These are phyloP conservation scores for Colletotrichum sidae DNA, from an alignment of 2,329 filamentous ascomycete genomes.

Conservation along the genomic window DNA sequence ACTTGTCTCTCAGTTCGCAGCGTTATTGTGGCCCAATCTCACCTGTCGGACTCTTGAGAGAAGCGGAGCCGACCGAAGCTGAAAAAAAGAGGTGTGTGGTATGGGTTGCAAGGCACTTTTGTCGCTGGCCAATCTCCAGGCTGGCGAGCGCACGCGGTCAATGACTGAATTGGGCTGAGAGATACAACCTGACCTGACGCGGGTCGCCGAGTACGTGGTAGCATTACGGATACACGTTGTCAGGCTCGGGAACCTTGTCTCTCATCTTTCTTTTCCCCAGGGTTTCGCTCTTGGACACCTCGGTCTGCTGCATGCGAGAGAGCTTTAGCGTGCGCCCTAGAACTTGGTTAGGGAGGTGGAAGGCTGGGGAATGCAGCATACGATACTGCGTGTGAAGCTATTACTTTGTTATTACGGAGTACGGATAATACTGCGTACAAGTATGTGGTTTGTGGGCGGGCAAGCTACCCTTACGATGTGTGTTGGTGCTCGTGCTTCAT, in stretches of 20 bases:
- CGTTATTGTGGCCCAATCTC: neutral
- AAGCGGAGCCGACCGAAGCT: slow-evolving; percentile 36
- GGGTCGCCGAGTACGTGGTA: too few species aligned
- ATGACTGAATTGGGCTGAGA: slow-evolving; percentile 33
- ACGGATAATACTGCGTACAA: too few species aligned
- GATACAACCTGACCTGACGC: slow-evolving; percentile 21
- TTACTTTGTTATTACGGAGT: too few species aligned
- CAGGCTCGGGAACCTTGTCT: slow-evolving; percentile 20
- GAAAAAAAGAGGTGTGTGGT: neutral
- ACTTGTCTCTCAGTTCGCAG: slow-evolving; percentile 13
- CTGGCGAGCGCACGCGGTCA: slow-evolving; percentile 27
- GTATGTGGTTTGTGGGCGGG: too few species aligned
- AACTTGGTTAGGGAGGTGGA: slow-evolving; percentile 8
- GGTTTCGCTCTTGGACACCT: too few species aligned
- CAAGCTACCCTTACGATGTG: too few species aligned
- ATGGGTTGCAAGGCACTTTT: slow-evolving; percentile 23
- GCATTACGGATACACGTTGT: neutral
- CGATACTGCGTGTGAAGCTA: too few species aligned
- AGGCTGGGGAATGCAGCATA: slow-evolving; percentile 2
- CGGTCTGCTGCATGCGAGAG: too few species aligned
- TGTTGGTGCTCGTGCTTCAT: too few species aligned
- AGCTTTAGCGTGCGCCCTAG: neutral
- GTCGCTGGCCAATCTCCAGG: slow-evolving; percentile 14
- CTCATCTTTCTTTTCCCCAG: slow-evolving; percentile 8
- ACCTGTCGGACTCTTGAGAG: slow-evolving; percentile 7